Conservation (phyloP, 1,284 basidiomycete genomes). For the Phellinidium pouzarii region DNA sequence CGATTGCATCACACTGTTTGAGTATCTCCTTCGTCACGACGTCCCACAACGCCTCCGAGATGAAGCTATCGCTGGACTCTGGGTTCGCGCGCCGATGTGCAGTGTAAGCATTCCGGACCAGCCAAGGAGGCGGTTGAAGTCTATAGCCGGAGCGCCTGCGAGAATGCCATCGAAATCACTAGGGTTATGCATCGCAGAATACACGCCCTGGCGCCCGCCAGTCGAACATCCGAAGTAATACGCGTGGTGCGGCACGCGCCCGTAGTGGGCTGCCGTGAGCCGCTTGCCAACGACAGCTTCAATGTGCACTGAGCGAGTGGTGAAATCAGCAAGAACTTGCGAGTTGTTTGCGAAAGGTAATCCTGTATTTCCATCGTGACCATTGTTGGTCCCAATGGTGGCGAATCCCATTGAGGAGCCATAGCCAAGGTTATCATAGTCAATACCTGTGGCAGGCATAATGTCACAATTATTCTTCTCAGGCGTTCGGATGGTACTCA, state of each 20-base stretch:
- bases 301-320: conserved; percentile 26
- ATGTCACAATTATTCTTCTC: conserved; percentile 19
- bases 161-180: conserved; percentile 29
- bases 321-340: conserved; percentile 27
- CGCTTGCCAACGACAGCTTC: conserved; percentile 26
- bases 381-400: conserved; percentile 26
- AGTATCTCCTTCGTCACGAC: conserved; percentile 25
- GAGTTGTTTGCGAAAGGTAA: conserved; percentile 23
- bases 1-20: conserved; percentile 29
- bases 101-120: conserved; percentile 4
- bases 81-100: conserved; percentile 11
- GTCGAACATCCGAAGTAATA: conserved; percentile 30
- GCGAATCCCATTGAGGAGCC: conserved; percentile 23
- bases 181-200: conserved; percentile 22
- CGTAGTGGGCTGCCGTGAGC: conserved; percentile 25
- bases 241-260: conserved; percentile 21
- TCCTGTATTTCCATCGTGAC: conserved; percentile 25
- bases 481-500: conserved; percentile 11
- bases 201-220: conserved; percentile 26
- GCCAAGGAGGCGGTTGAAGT: conserved; percentile 19
- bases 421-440: conserved; percentile 23
- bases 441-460: conserved; percentile 21
- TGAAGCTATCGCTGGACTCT: conserved; percentile 15
- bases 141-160: conserved; percentile 26
- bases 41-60: conserved; percentile 22